These are phyloP conservation scores for Lachnellula occidentalis DNA, from an alignment of 2,329 filamentous ascomycete species.

Conservation along the genomic window DNA sequence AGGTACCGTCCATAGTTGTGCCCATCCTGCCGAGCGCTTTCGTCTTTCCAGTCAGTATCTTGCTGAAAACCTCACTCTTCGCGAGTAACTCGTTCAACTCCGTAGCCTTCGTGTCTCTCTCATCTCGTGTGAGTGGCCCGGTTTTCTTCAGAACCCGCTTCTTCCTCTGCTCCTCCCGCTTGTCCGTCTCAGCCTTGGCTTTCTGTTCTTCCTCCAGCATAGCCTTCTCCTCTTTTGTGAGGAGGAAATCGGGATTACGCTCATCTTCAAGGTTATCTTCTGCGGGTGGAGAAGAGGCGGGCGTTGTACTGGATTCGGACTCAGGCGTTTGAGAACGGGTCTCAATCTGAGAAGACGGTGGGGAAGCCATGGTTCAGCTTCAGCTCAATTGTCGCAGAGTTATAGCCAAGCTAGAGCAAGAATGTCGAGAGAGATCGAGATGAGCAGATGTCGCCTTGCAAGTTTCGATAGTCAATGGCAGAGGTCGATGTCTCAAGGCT, in stretches of 20 bases:
- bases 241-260: conserved; percentile 16
- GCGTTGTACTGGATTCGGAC: conserved; percentile 19
- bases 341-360: neutral
- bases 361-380: neutral
- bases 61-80: conserved; percentile 56
- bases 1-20: conserved; percentile 52
- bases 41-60: conserved; percentile 59
- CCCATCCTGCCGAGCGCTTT: conserved; percentile 57
- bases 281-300: conserved; percentile 19
- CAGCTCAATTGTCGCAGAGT: neutral
- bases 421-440: neutral
- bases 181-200: conserved; percentile 42
- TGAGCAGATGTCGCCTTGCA: neutral
- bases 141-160: conserved; percentile 35
- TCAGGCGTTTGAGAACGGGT: conserved; percentile 13
- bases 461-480: no score
- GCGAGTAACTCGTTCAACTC: conserved; percentile 54
- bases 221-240: conserved; percentile 25
- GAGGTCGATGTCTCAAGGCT: no score
- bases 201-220: conserved; percentile 40
- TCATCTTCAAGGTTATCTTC: conserved; percentile 9
- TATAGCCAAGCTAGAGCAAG: neutral
- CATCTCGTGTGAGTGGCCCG: conserved; percentile 32
- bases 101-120: conserved; percentile 52
- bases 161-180: conserved; percentile 33